Evolutionary conservation across 1,284 basidiomycete species (phyloP).

Genomic region (Cerrena zonata): DNA sequence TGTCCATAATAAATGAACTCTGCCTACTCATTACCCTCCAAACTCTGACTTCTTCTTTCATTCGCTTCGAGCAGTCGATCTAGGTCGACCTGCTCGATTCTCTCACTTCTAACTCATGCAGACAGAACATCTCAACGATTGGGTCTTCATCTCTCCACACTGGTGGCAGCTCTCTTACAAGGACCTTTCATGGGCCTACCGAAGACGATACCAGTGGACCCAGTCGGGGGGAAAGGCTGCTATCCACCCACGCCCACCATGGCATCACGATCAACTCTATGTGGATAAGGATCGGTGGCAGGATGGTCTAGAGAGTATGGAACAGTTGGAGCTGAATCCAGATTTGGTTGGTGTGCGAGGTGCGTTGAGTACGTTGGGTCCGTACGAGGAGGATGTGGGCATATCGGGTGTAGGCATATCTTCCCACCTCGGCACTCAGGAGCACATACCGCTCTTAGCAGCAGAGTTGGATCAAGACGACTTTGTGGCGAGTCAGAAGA

Average conservation of each 20-base stretch:
- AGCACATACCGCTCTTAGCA: conserved; percentile 7
- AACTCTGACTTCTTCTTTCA: background rate
- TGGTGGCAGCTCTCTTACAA: conserved; percentile 24
- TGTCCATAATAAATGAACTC: background rate
- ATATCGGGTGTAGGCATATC: conserved; percentile 13
- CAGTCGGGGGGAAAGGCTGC: conserved; percentile 10
- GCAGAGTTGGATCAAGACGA: conserved; percentile 11
- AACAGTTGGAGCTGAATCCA: conserved; percentile 21
- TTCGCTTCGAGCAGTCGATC: background rate
- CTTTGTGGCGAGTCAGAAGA: background rate
- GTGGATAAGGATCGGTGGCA: conserved; percentile 10
- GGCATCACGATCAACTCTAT: conserved; percentile 22
- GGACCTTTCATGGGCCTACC: conserved; percentile 23
- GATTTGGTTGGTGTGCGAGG: conserved; percentile 22
- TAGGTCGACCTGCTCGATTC: background rate
- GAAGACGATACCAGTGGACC: conserved; percentile 13
- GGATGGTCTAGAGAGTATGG: conserved; percentile 1
- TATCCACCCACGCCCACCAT: conserved; percentile 21
- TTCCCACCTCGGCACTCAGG: conserved; percentile 4
- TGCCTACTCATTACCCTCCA: background rate
- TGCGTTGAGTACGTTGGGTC: conserved; percentile 21
- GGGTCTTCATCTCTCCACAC: conserved; percentile 18
- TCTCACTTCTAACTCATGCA: background rate
- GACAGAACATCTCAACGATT: conserved; percentile 10
- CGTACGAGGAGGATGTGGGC: conserved; percentile 26